These are phyloP conservation scores for Ophiocordyceps sinensis DNA, from an alignment of 2,329 filamentous ascomycete species.

Conservation along the genomic window DNA sequence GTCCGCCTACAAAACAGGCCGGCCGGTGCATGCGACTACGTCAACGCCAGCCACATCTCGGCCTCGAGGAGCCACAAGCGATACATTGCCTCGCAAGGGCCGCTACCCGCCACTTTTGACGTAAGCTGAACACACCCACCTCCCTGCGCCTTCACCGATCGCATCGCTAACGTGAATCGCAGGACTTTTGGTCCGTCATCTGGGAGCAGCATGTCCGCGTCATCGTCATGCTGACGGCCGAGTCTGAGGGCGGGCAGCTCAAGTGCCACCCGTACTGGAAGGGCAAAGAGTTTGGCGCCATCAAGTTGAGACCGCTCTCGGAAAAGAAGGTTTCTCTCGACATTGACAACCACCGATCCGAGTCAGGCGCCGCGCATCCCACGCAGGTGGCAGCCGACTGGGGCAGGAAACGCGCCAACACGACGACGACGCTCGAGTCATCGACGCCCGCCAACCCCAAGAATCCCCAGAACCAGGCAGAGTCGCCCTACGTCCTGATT, in stretches of 20 bases:
- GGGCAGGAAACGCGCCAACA: slow-evolving; percentile 38
- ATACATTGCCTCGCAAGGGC: slow-evolving; percentile 93
- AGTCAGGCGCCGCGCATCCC: slow-evolving; percentile 14
- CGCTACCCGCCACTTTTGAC: slow-evolving; percentile 80
- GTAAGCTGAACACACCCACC: slow-evolving; percentile 31
- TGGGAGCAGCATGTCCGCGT: slow-evolving; percentile 96
- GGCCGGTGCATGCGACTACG: slow-evolving; percentile 69
- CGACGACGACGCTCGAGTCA: slow-evolving; percentile 29
- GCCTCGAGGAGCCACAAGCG: slow-evolving; percentile 71
- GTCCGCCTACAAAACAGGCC: slow-evolving; percentile 62
- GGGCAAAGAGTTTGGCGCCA: slow-evolving; percentile 58
- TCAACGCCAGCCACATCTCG: slow-evolving; percentile 84
- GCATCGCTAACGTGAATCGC: neutral
- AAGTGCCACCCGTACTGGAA: slow-evolving; percentile 96
- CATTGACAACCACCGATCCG: slow-evolving; percentile 37
- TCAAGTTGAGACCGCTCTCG: slow-evolving; percentile 62
- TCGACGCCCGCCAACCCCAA: slow-evolving; percentile 14
- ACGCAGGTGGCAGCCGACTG: slow-evolving; percentile 18
- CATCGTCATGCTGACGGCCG: slow-evolving; percentile 91
- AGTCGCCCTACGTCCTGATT: slow-evolving; percentile 64
- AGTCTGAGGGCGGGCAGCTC: slow-evolving; percentile 80
- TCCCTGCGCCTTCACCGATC: slow-evolving; percentile 11
- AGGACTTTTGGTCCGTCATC: slow-evolving; percentile 96
- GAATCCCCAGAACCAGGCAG: slow-evolving; percentile 21
- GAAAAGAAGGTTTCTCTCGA: slow-evolving; percentile 75